phyloP scores from a whole-genome alignment of 2,329 filamentous ascomycete genomes.

The Pseudopithomyces chartarum region DNA sequence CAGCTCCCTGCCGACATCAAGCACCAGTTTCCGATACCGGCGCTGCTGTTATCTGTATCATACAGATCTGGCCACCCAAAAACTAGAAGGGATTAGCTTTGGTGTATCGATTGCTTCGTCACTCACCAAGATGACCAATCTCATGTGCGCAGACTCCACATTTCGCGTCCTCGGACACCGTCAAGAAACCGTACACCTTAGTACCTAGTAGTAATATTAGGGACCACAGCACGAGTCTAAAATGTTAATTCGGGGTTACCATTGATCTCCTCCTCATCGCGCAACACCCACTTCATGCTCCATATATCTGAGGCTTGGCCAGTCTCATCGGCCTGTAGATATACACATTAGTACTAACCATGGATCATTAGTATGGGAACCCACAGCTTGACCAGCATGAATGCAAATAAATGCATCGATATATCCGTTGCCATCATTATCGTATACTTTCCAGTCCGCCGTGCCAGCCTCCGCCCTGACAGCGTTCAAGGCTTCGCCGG shows the following conservation, averaged over 20 bases:
- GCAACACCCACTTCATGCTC: conserved; percentile 31
- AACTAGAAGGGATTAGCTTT: conserved; percentile 7
- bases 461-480: conserved; percentile 1
- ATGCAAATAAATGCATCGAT: conserved; percentile 31
- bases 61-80: conserved; percentile 36
- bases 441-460: not conserved
- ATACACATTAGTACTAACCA: not conserved
- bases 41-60: conserved; percentile 25
- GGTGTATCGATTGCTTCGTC: not conserved
- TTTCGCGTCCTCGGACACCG: conserved; percentile 27
- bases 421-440: conserved; percentile 6
- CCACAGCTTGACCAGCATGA: conserved; percentile 22
- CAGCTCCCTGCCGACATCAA: conserved; percentile 27
- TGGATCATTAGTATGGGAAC: not conserved
- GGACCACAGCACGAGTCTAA: too few species aligned
- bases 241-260: conserved; percentile 1
- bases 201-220: not conserved
- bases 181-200: conserved; percentile 27
- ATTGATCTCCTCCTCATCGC: conserved; percentile 14
- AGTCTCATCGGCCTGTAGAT: conserved; percentile 17
- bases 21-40: conserved; percentile 30
- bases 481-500: conserved; percentile 21
- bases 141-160: conserved; percentile 31
- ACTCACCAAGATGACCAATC: conserved; percentile 23
- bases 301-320: conserved; percentile 23